These are phyloP conservation scores for Rhizoctonia solani DNA, from an alignment of 1,284 basidiomycete genomes.

Conservation along the genomic window DNA sequence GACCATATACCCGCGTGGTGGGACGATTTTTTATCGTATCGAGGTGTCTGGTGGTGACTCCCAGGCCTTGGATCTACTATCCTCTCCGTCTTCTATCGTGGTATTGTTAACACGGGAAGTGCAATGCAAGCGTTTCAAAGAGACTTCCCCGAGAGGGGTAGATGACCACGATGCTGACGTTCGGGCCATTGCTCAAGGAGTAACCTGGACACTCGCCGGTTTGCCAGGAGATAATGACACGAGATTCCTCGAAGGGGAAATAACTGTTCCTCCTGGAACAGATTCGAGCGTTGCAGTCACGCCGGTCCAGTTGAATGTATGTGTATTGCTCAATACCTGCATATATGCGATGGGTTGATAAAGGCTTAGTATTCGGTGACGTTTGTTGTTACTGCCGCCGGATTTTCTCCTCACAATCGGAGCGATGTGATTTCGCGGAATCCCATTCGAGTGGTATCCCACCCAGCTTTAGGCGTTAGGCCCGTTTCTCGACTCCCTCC, in stretches of 20 bases:
- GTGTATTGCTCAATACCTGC: neutral
- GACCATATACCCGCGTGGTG: conserved; percentile 10
- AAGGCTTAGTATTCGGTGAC: conserved; percentile 8
- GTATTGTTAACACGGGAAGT: conserved; percentile 10
- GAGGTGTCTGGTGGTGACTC: conserved; percentile 1
- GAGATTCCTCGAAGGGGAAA: conserved; percentile 15
- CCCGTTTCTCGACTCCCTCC: conserved; percentile 15
- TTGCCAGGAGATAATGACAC: neutral
- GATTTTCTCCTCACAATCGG: conserved; percentile 18
- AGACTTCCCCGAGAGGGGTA: no score
- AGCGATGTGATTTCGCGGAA: neutral
- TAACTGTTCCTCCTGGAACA: neutral
- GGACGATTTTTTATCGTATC: conserved; percentile 14
- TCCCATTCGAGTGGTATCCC: conserved; percentile 17
- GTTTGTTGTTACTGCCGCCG: conserved; percentile 15
- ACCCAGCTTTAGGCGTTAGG: neutral
- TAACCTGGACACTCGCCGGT: neutral
- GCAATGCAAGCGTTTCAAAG: neutral
- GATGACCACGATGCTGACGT: neutral
- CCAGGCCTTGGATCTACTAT: conserved; percentile 8
- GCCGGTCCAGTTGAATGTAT: neutral
- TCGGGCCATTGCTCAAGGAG: neutral
- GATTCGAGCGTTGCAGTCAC: neutral
- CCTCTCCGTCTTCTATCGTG: neutral
- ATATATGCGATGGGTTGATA: neutral